These are phyloP conservation scores for Hortiboletus campestris DNA, from an alignment of 768 basidiomycete genomes.

Conservation along the genomic window DNA sequence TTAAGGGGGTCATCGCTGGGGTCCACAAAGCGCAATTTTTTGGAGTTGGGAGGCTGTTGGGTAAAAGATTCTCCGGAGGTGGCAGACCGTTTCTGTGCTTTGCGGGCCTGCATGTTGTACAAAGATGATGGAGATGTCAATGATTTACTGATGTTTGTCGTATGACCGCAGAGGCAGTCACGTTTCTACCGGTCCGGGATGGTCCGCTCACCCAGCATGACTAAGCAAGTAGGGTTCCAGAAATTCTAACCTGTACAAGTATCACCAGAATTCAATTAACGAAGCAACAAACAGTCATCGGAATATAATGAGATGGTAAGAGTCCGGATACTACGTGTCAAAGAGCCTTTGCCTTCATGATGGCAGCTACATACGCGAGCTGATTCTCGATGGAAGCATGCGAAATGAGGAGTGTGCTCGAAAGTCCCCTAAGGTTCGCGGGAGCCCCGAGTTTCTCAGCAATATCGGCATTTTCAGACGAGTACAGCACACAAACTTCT, in stretches of 20 bases:
- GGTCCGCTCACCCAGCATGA: not conserved
- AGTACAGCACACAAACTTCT: slow-evolving; percentile 57
- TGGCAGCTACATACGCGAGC: slow-evolving; percentile 56
- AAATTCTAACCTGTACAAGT: not conserved
- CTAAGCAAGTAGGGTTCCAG: too few species aligned
- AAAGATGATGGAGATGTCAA: not conserved
- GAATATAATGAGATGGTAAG: not conserved
- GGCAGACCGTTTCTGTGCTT: slow-evolving; percentile 44
- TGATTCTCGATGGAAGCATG: slow-evolving; percentile 58
- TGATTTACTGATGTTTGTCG: slow-evolving; percentile 24
- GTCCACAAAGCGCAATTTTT: slow-evolving; percentile 79
- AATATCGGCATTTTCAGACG: slow-evolving; percentile 47
- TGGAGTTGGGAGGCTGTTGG: slow-evolving; percentile 35
- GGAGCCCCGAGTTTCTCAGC: slow-evolving; percentile 52
- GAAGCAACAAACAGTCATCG: not conserved
- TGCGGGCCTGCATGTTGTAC: slow-evolving; percentile 36
- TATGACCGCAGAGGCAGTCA: not conserved
- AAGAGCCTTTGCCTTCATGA: slow-evolving; percentile 29
- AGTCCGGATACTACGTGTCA: not conserved
- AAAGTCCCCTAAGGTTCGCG: slow-evolving; percentile 40
- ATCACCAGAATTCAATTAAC: not conserved
- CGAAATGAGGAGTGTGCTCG: slow-evolving; percentile 48
- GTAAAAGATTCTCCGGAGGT: slow-evolving; percentile 34
- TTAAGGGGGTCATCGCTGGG: slow-evolving; percentile 70
- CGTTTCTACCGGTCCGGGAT: not conserved